These are phyloP conservation scores for Litsea cubeba DNA, from an alignment of 164 flowering plant species.

Conservation along the genomic window DNA sequence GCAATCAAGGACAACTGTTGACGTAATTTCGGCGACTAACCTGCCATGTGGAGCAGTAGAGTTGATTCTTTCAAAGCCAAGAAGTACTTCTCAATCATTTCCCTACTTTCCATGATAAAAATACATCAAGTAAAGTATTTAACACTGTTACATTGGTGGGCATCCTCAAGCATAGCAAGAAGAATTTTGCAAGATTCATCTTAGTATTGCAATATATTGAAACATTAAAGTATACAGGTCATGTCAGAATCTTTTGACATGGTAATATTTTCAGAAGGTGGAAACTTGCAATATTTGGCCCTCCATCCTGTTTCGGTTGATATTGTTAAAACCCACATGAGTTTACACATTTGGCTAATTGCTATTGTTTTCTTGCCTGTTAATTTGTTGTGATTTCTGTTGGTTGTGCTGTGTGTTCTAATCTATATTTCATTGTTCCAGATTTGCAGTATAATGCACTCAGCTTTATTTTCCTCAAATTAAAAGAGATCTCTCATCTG, in stretches of 20 bases:
- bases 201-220: too few relatives aligned
- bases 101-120: background rate
- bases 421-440: constrained; percentile 15
- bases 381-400: background rate
- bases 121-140: too few relatives aligned
- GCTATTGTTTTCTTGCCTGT: background rate
- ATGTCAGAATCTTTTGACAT: too few relatives aligned
- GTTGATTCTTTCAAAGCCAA: constrained; percentile 69
- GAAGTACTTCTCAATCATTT: constrained; percentile 33
- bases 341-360: background rate
- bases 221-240: too few relatives aligned
- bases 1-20: constrained; percentile 65
- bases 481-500: constrained; percentile 73
- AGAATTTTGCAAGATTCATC: too few relatives aligned
- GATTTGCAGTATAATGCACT: constrained; percentile 82
- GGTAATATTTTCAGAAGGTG: too few relatives aligned
- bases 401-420: background rate
- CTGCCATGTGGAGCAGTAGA: constrained; percentile 83
- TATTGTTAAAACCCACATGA: too few relatives aligned
- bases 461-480: constrained; percentile 73
- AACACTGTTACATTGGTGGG: background rate
- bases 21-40: constrained; percentile 56
- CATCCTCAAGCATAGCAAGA: too few relatives aligned
- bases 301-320: too few relatives aligned
- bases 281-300: too few relatives aligned